phyloP scores from a whole-genome alignment of 169 alveolate species.

The Cardiosporidium cionae region DNA sequence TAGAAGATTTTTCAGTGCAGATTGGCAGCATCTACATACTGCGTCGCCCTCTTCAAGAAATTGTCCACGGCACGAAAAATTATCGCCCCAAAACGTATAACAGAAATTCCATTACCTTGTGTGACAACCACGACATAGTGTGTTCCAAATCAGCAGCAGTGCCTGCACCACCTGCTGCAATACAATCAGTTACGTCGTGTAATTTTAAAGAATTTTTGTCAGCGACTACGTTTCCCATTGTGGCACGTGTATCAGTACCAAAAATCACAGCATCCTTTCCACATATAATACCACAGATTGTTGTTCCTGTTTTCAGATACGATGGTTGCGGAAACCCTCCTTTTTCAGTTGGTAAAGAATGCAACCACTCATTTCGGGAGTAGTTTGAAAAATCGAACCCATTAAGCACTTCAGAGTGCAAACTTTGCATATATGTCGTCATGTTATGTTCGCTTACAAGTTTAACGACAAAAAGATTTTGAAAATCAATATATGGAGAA shows the following conservation, averaged over 20 bases:
- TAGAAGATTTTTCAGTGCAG: too few species aligned
- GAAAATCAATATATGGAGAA: too few species aligned
- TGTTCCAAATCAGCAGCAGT: constrained; percentile 97
- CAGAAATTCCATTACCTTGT: too few species aligned
- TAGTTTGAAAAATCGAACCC: constrained; percentile 19
- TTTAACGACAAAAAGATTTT: too few species aligned
- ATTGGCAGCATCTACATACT: too few species aligned
- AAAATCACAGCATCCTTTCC: constrained; percentile 91
- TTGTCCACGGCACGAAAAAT: too few species aligned
- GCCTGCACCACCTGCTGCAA: constrained; percentile 98
- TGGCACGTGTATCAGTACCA: constrained; percentile 99
- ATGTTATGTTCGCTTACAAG: too few species aligned
- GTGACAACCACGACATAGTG: constrained; percentile 77
- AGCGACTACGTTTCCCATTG: constrained; percentile 95
- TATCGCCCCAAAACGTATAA: too few species aligned
- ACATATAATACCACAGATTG: constrained; percentile 91
- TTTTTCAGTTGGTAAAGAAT: not conserved
- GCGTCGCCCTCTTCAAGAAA: too few species aligned
- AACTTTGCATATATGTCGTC: too few species aligned
- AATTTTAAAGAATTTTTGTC: constrained; percentile 92
- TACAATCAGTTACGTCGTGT: constrained; percentile 88
- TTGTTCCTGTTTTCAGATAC: constrained; percentile 80
- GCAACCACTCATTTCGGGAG: constrained; percentile 3
- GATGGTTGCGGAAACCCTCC: not conserved
- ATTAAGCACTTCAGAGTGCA: not conserved